Evolutionary conservation across 2,329 filamentous ascomycete genomes (phyloP).

Genomic region (Colletotrichum melonis): DNA sequence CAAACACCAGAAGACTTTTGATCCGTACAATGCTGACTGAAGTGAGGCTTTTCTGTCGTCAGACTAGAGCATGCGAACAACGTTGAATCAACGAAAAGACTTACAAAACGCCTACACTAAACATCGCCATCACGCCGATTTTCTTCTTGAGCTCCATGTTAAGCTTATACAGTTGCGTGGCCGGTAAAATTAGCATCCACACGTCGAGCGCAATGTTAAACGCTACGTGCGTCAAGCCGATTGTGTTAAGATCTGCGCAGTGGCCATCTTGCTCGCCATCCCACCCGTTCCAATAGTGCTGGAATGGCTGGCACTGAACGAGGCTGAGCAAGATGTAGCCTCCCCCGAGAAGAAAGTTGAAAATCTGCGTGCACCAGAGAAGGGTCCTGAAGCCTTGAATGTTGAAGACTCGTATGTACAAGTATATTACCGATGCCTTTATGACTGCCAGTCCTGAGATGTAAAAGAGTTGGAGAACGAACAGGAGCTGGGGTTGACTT

Average conservation of each 20-base stretch:
- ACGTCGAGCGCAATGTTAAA: conserved; percentile 40
- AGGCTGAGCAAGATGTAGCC: background rate
- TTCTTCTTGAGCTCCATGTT: conserved; percentile 37
- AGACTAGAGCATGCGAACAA: background rate
- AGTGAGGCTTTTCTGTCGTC: background rate
- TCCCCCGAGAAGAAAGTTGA: background rate
- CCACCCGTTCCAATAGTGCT: conserved; percentile 1
- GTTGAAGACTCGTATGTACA: conserved; percentile 47
- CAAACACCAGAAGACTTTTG: background rate
- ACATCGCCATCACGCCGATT: conserved; percentile 35
- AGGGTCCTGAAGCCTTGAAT: conserved; percentile 22
- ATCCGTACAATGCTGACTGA: background rate
- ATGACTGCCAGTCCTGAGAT: conserved; percentile 42
- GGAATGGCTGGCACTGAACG: background rate
- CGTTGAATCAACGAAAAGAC: conserved; percentile 31
- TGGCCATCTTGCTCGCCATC: background rate
- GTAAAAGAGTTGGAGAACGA: conserved; percentile 45
- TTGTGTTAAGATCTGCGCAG: background rate
- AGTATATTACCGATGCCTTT: conserved; percentile 46
- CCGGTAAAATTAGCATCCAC: conserved; percentile 37
- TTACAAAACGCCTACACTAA: conserved; percentile 57
- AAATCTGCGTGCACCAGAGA: background rate
- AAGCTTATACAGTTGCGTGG: conserved; percentile 35
- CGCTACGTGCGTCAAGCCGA: background rate
- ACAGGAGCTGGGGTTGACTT: conserved; percentile 39